Evolutionary conservation across 2,329 filamentous ascomycete genomes (phyloP), one percentile per base, ranked within the genome.

Genomic region (Clonostachys chloroleuca): DNA sequence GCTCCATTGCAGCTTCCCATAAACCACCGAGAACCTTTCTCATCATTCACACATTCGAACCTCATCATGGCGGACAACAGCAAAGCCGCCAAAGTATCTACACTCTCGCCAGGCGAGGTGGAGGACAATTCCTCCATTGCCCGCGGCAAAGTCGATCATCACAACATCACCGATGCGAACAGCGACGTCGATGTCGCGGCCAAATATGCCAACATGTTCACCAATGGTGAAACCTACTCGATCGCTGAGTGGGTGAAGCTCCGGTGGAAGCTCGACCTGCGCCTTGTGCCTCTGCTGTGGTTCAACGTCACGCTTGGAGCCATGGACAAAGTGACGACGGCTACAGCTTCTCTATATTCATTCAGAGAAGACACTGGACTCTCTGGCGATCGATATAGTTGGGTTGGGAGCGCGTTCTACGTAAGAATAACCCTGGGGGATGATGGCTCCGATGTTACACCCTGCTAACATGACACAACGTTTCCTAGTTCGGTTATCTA

Each of bases 271-370:
- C 50, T 56, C 5, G 53, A 56, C 40, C 44, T 55, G 33, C 54
- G 54, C 7, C 50, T 56, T 18, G 52, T 56, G n/a, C 53, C 54
- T 6, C 47, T 56, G 12, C 37, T 56, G 10, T 56, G 52, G 54
- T 54, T 60, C 47, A 61, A 60, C 44, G 51, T 59, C 5, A 58
- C 56, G 3, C 43, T 59, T 2, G 54, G 49, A 6, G 60, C 61
- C 10, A 60, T 59, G 54, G 60, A 64, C 52, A 64, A 64, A 49
- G 59, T 64, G 30, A 61, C 56, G 3, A 60, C 59, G 3, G 52
- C 57, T 0, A 63, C 60, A 1, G 61, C 53, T 8, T 59, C 59
- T 10, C 50, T 62, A 3, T 63, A 62, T 44, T 51, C 50, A 33
- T 54, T 62, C 33, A 53, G 57, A 5, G 48, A 54, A 17, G 59